Evolutionary conservation across 2,329 filamentous ascomycete species (phyloP).

Genomic region (Aspergillus sp.): DNA sequence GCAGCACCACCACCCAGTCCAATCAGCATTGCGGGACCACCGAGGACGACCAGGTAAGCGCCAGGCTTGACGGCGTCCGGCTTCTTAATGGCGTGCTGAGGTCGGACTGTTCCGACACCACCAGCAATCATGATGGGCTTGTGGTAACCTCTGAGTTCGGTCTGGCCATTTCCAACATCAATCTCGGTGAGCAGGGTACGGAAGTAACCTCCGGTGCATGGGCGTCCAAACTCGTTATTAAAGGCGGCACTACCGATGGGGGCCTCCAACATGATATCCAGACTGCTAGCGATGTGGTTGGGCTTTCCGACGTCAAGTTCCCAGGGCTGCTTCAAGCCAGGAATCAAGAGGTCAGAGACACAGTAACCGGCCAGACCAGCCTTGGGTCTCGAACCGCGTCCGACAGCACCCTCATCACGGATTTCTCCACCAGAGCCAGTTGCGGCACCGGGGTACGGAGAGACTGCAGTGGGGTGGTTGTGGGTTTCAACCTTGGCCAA

Average conservation of each 20-base stretch:
- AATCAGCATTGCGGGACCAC: conserved; percentile 95
- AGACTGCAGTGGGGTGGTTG: conserved; percentile 95
- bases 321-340: conserved; percentile 78
- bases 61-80: conserved; percentile 73
- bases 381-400: conserved; percentile 86
- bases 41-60: conserved; percentile 88
- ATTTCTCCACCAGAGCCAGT: conserved; percentile 96
- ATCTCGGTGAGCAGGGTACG: conserved; percentile 75
- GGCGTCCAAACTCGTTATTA: conserved; percentile 96
- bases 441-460: conserved; percentile 85
- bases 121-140: conserved; percentile 99
- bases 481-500: conserved; percentile 96
- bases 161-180: conserved; percentile 54
- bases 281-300: conserved; percentile 82
- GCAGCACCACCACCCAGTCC: conserved; percentile 93
- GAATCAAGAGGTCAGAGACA: conserved; percentile 90
- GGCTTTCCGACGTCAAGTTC: conserved; percentile 87
- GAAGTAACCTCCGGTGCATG: conserved; percentile 85
- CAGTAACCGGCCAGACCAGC: conserved; percentile 89
- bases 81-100: conserved; percentile 84
- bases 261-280: conserved; percentile 97
- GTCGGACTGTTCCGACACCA: conserved; percentile 86
- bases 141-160: conserved; percentile 84
- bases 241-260: conserved; percentile 92
- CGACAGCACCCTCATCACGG: conserved; percentile 89